Conservation (phyloP, 306 rosid species). For the Lupinus albus region DNA sequence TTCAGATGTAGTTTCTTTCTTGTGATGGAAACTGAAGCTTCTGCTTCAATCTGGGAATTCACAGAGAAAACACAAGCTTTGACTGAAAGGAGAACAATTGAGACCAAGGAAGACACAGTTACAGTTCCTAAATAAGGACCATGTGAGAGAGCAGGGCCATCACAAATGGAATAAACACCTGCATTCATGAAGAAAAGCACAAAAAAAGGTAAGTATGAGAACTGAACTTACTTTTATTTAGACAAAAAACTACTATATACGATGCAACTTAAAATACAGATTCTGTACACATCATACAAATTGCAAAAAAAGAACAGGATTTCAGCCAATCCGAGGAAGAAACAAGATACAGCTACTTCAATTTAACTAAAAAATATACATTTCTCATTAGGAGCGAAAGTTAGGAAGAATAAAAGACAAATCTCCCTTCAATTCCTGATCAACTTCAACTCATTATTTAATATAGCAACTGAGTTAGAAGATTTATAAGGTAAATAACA, state of each 20-base stretch:
- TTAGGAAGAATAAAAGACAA: background rate
- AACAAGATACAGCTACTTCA: slow-evolving; percentile 7
- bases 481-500: slow-evolving; percentile 6
- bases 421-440: slow-evolving; percentile 5
- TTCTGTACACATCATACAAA: slow-evolving; percentile 10
- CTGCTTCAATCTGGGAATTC: slow-evolving; percentile 84
- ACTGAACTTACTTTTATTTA: background rate
- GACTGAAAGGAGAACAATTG: slow-evolving; percentile 80
- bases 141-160: slow-evolving; percentile 87
- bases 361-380: background rate
- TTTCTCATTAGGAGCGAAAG: background rate
- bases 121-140: slow-evolving; percentile 99
- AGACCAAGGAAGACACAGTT: slow-evolving; percentile 70
- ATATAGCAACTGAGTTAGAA: too few relatives aligned
- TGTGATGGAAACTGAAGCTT: slow-evolving; percentile 73
- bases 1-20: slow-evolving; percentile 83
- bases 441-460: background rate
- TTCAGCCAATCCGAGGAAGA: background rate
- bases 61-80: slow-evolving; percentile 88
- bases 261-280: background rate
- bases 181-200: slow-evolving; percentile 37
- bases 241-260: background rate
- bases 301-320: background rate
- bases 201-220: slow-evolving; percentile 8
- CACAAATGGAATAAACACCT: slow-evolving; percentile 95